These are phyloP conservation scores for Monosporozyma yasuniensis DNA, from an alignment of 805 yeast genomes.

Conservation along the genomic window DNA sequence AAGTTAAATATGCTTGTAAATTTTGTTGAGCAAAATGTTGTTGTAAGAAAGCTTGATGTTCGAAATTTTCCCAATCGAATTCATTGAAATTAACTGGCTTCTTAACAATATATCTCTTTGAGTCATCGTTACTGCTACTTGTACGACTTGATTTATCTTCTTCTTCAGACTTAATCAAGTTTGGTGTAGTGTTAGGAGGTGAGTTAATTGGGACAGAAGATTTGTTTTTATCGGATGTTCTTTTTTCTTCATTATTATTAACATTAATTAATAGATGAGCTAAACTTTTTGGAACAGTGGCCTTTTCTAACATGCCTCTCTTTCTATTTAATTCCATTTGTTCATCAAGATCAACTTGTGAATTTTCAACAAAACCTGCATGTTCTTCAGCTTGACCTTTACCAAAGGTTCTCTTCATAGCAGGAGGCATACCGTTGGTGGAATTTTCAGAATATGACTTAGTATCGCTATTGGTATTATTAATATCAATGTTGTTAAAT, in stretches of 20 bases:
- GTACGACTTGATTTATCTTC: neutral
- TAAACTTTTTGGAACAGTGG: constrained; percentile 48
- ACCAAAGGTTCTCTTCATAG: constrained; percentile 40
- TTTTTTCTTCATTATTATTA: constrained; percentile 13
- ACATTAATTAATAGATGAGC: constrained; percentile 40
- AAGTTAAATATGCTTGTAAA: constrained; percentile 25
- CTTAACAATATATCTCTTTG: constrained; percentile 24
- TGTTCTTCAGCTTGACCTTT: constrained; percentile 25
- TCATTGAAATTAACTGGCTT: constrained; percentile 27
- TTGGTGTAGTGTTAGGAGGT: neutral
- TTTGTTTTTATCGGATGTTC: neutral
- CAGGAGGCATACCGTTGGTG: constrained; percentile 48
- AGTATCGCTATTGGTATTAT: neutral
- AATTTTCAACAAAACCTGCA: constrained; percentile 32
- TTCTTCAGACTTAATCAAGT: neutral
- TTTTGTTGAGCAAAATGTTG: constrained; percentile 31
- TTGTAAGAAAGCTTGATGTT: constrained; percentile 29
- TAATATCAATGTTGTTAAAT: neutral
- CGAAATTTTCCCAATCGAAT: constrained; percentile 30
- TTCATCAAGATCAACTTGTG: constrained; percentile 34
- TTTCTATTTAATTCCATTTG: constrained; percentile 42
- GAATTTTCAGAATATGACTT: neutral
- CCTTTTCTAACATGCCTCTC: constrained; percentile 41
- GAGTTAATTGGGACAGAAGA: neutral
- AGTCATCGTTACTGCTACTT: constrained; percentile 2